Evolutionary conservation across 441 rosid genomes (phyloP).

Genomic region (Gossypium gossypioides): DNA sequence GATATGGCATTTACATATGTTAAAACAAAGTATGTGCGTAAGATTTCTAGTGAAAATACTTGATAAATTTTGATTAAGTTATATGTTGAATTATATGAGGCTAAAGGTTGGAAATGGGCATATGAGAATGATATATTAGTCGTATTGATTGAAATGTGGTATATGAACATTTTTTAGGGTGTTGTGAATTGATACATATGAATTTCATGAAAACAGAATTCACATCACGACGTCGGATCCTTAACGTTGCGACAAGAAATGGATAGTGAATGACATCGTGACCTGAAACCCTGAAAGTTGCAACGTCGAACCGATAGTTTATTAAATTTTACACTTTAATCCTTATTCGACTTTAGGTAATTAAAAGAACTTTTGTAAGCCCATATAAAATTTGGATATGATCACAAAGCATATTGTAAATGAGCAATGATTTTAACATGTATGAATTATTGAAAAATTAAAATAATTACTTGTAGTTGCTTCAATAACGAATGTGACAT

Average conservation of each 20-base stretch:
- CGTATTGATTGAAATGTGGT: background rate
- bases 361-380: background rate
- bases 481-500: background rate
- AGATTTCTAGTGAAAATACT: too few relatives aligned
- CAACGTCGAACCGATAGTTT: background rate
- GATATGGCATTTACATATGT: too few relatives aligned
- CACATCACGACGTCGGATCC: background rate
- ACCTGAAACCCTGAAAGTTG: background rate
- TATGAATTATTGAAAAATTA: too few relatives aligned
- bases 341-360: background rate
- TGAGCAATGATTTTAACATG: background rate
- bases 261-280: background rate
- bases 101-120: too few relatives aligned
- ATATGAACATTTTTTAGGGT: background rate
- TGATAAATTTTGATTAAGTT: too few relatives aligned
- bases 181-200: background rate
- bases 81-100: background rate
- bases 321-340: background rate
- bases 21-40: too few relatives aligned
- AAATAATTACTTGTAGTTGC: too few relatives aligned
- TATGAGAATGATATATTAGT: too few relatives aligned
- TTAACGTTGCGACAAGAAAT: background rate
- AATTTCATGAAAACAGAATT: background rate
- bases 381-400: background rate
- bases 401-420: background rate